Evolutionary conservation across 371 early-diverging fungal species (phyloP).

Genomic region (Dichotomocladium elegans): DNA sequence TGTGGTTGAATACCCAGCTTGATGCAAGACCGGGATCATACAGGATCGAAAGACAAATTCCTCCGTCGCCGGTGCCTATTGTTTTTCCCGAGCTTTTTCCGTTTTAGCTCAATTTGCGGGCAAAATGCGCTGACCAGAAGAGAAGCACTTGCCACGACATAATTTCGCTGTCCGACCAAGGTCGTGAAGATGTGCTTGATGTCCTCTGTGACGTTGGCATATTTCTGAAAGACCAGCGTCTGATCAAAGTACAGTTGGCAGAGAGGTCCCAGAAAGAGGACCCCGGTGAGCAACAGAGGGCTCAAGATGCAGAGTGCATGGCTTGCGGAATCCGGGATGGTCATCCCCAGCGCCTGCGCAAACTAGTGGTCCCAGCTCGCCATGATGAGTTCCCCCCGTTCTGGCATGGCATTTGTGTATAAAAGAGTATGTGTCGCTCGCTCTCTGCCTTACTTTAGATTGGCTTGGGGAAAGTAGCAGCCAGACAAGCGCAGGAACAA

Average conservation of each 20-base stretch:
- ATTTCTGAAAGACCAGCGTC: conserved; percentile 30
- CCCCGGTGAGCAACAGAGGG: conserved; percentile 22
- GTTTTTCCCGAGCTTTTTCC: background rate
- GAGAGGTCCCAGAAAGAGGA: conserved; percentile 56
- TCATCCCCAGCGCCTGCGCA: background rate
- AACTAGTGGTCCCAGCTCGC: background rate
- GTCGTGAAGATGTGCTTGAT: conserved; percentile 10
- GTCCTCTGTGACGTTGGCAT: conserved; percentile 24
- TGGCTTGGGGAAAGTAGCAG: too few relatives aligned
- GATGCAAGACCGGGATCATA: conserved; percentile 48
- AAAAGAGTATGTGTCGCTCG: too few relatives aligned
- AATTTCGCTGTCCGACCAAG: conserved; percentile 38
- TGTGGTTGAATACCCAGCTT: conserved; percentile 28
- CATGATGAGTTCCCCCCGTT: too few relatives aligned
- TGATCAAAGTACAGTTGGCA: conserved; percentile 28
- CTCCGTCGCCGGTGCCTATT: conserved; percentile 63
- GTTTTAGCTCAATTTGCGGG: too few relatives aligned
- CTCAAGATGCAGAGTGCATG: too few relatives aligned
- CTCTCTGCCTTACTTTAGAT: too few relatives aligned
- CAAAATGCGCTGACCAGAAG: background rate
- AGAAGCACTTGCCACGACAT: conserved; percentile 31
- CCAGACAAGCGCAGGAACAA: conserved; percentile 13
- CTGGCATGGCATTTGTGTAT: too few relatives aligned
- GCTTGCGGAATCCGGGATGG: background rate
- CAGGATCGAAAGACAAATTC: conserved; percentile 67